phyloP scores from a whole-genome alignment of 495 filamentous ascomycete genomes.

The Pyrenopolyporus hunteri region DNA sequence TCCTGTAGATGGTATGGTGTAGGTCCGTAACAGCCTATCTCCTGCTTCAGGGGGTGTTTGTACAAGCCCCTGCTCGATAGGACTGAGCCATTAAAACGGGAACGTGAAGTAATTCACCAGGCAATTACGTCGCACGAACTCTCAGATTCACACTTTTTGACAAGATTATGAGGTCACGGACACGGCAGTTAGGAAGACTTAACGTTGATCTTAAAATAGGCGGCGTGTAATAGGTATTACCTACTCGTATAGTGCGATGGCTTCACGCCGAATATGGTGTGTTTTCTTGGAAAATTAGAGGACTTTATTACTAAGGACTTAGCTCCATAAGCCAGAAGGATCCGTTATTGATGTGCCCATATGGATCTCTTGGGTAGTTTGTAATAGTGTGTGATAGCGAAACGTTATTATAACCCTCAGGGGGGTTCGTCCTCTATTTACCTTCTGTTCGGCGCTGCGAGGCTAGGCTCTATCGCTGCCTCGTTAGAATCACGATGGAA shows the following conservation, averaged over 20 bases:
- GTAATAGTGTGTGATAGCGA: neutral
- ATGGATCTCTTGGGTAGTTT: too few relatives aligned
- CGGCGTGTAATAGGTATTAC: neutral
- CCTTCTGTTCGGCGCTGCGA: neutral
- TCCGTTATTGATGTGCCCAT: too few relatives aligned
- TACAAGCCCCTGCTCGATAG: constrained; percentile 1
- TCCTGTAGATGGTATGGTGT: too few relatives aligned
- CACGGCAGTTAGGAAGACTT: neutral
- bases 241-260: neutral
- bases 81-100: neutral
- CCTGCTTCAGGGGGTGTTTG: neutral
- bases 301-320: neutral
- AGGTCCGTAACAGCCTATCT: too few relatives aligned
- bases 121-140: neutral
- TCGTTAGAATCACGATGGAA: neutral
- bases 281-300: neutral
- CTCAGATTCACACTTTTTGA: neutral
- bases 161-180: neutral
- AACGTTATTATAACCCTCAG: neutral
- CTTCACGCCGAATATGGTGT: neutral
- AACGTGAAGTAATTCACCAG: constrained; percentile 11
- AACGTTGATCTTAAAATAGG: neutral
- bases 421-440: neutral
- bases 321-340: neutral
- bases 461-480: neutral